Base-by-base conservation (phyloP, 2,329 filamentous ascomycete genomes). In the Paraphaeosphaeria minitans region DNA sequence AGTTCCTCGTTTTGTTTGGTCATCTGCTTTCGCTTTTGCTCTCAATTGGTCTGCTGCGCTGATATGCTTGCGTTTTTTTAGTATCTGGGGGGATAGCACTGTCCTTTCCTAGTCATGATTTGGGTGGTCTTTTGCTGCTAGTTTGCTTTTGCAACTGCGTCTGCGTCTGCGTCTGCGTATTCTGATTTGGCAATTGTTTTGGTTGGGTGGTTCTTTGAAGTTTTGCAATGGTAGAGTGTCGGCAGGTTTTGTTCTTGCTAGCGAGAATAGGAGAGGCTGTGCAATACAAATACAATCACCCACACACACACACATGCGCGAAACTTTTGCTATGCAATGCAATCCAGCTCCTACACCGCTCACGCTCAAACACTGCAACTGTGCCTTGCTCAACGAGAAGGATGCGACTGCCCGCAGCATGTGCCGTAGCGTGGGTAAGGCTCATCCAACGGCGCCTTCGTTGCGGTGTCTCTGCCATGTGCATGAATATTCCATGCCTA, bases 111-210 rank as follows among this genome's bases (percentile, higher is more conserved):
- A 14, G 14, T 52, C 22, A 52, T 14, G 49, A 41, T 41, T 27
- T 50, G 49, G 49, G 49, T 52, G 49, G 49, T 41, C 41, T 52
- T 52, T 52, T 52, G 49, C 46, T 52, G 31, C 29, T 31, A 27
- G 24, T 31, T 31, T 31, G 29, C 31, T 52, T 52, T 52, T 33
- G 45, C 45, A 33, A 50, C 24, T 14, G 46, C 27, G 4, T 31
- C 29, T 31, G 29, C 27, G 27, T 29, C 27, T 29, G 27, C 29
- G 29, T 31, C 29, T 31, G 6, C 24, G 24, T 21, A 13, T 27
- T 37, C 9, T 50, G 41, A 19, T 22, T 50, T 50, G 19, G 21
- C 14, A 37, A 37, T n/a, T 21, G n/a, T 13, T 50, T 16, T 35
- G 35, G 7, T 49, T 49, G 24, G 24, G 6, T 27, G 46, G 46